Percentiles rank a stretch among this genome's conserved stretches.
phyloP scores from a whole-genome alignment of 2,329 filamentous ascomycete genomes.

The Claviceps fusiformis region DNA sequence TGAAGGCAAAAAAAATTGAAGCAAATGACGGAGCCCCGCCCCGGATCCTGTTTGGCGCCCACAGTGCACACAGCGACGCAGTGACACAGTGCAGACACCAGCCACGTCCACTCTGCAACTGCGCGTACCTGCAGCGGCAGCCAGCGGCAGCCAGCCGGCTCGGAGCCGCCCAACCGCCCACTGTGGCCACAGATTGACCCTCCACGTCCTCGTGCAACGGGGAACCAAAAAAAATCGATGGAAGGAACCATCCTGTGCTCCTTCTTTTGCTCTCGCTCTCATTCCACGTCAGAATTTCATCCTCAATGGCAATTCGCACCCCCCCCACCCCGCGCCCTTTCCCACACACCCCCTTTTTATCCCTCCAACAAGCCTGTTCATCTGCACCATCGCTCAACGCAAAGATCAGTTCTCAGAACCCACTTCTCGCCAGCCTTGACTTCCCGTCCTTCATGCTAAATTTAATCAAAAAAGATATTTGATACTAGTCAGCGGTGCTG shows the following conservation, averaged over 20 bases:
- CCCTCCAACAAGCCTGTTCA: neutral
- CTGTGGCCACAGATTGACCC: neutral
- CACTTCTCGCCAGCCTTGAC: conserved; percentile 77
- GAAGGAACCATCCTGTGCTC: neutral
- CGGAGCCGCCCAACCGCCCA: neutral
- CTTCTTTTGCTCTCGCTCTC: too few species aligned
- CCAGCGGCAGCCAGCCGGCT: neutral
- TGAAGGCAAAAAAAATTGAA: too few species aligned
- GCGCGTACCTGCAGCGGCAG: conserved; percentile 1
- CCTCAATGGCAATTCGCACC: too few species aligned
- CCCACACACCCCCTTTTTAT: neutral
- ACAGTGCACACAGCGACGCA: too few species aligned
- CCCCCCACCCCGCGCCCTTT: neutral
- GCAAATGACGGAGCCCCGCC: too few species aligned
- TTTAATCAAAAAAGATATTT: neutral
- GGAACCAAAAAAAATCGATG: too few species aligned
- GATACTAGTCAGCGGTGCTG: neutral
- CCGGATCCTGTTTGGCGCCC: too few species aligned
- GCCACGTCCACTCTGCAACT: too few species aligned
- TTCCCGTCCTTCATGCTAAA: conserved; percentile 68
- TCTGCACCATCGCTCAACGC: conserved; percentile 37
- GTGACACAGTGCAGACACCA: too few species aligned
- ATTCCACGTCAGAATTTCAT: too few species aligned
- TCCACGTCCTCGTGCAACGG: too few species aligned
- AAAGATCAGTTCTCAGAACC: conserved; percentile 77